Evolutionary conservation across 2,329 filamentous ascomycete genomes (phyloP), one percentile per base, ranked within the genome.

Genomic region (Parasarocladium wereldwijsianum): DNA sequence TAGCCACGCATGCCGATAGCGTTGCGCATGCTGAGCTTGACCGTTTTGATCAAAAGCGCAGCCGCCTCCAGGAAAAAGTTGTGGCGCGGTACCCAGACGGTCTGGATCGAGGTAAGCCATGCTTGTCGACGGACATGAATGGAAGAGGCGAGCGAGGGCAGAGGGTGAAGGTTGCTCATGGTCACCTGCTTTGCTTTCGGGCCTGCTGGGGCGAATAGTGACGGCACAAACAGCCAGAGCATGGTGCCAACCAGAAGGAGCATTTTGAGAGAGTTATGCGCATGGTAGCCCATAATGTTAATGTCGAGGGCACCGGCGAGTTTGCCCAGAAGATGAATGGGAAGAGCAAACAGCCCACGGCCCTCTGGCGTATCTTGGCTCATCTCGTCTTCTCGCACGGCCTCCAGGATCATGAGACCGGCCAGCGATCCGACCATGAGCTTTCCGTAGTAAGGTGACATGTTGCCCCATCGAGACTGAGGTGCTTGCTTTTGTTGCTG

Each of bases 391-490:
- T 79, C 69, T 20, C 66, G 64, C 32, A 86, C 63, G 1, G 83
- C 84, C 54, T 94, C 85, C 41, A 93, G 57, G 19, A 94, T 67
- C 86, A 96, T 93, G 12, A 96, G 62, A 10, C 84, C 85, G 15
- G 86, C 87, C 35, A 96, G 67, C 12, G 86, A 87, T 24, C 87
- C 87, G 5, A 94, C 75, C 82, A 94, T 90, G 40, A 94, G 65
- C 55, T 92, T 93, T 30, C 70, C 70, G 34, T 70, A 65, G 36
- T 73, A 76, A 2, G 66, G 66, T 9, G 53, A 59, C 5, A 58
- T 52, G 35, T 60, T 63, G 30, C 59, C 60, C 69, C 70, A 76
- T 20, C 62, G 55, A 32, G 56, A 57, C 35, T 60, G 55, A 37
- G 67, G 63, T 39, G 60, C 59, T 32, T 60, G 57, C 19, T 61